These are phyloP conservation scores for Borealophlyctis nickersoniae DNA, from an alignment of 192 early-diverging fungal genomes.

Conservation along the genomic window DNA sequence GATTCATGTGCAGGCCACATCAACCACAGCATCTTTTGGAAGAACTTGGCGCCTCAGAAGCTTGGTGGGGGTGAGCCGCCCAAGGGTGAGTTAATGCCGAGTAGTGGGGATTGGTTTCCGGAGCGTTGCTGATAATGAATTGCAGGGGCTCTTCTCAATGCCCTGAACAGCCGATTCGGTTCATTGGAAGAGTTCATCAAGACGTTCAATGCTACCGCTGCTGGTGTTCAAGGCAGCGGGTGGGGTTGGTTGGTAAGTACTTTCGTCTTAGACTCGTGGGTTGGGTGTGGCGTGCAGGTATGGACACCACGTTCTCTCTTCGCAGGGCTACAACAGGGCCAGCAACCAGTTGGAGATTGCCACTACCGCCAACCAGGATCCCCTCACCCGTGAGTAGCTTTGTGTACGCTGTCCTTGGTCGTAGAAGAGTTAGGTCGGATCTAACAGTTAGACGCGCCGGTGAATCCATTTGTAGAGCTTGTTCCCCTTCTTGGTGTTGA, in stretches of 20 bases:
- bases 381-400: conserved; percentile 37
- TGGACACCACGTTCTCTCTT: background rate
- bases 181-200: conserved; percentile 74
- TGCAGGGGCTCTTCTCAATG: conserved; percentile 55
- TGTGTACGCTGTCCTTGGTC: background rate
- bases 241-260: conserved; percentile 87
- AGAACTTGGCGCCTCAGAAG: conserved; percentile 80
- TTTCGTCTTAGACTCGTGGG: conserved; percentile 1
- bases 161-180: conserved; percentile 81
- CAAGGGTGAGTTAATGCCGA: conserved; percentile 40
- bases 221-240: conserved; percentile 84
- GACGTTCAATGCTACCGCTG: conserved; percentile 76
- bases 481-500: conserved; percentile 88
- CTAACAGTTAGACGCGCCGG: conserved; percentile 8
- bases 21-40: conserved; percentile 88
- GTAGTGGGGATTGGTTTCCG: background rate
- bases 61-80: conserved; percentile 74
- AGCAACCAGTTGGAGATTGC: conserved; percentile 78
- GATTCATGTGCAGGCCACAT: conserved; percentile 25
- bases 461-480: conserved; percentile 55
- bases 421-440: background rate
- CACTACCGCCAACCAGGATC: conserved; percentile 89
- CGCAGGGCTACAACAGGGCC: conserved; percentile 74
- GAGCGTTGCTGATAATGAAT: too few relatives aligned
- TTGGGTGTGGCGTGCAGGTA: conserved; percentile 2